Evolutionary conservation across 495 filamentous ascomycete species (phyloP).

Genomic region (Ascodesmis nigricans): DNA sequence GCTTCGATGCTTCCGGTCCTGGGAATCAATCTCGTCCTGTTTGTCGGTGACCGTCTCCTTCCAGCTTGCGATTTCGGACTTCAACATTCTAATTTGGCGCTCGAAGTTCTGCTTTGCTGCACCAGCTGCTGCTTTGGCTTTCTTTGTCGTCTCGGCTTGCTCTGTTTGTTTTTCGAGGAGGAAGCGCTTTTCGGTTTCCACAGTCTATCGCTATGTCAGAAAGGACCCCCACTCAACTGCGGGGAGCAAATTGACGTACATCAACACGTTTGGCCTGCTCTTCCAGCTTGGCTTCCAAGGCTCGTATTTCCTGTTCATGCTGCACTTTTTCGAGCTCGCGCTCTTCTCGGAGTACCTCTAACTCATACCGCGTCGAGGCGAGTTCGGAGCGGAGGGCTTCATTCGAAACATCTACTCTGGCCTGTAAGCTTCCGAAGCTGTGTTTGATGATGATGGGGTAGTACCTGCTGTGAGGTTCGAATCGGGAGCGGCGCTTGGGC

Average conservation of each 20-base stretch:
- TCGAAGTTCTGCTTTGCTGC: constrained; percentile 33
- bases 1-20: constrained; percentile 47
- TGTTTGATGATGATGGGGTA: too few relatives aligned
- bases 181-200: constrained; percentile 45
- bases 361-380: constrained; percentile 45
- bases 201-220: constrained; percentile 24
- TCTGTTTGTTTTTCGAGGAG: constrained; percentile 48
- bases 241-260: constrained; percentile 17
- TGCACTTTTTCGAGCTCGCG: constrained; percentile 52
- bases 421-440: too few relatives aligned
- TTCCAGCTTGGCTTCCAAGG: constrained; percentile 50
- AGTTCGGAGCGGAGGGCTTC: constrained; percentile 47
- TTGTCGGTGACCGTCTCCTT: constrained; percentile 63
- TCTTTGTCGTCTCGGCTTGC: constrained; percentile 47
- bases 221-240: constrained; percentile 6
- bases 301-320: constrained; percentile 63
- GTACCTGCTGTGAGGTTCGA: too few relatives aligned
- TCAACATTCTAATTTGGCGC: constrained; percentile 40
- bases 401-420: too few relatives aligned
- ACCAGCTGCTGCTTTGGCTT: constrained; percentile 32
- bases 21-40: constrained; percentile 43
- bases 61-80: constrained; percentile 47
- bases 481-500: too few relatives aligned
- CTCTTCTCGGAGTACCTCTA: constrained; percentile 53
- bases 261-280: constrained; percentile 61